Conservation (phyloP, 768 basidiomycete species). For the Russula ochroleuca region DNA sequence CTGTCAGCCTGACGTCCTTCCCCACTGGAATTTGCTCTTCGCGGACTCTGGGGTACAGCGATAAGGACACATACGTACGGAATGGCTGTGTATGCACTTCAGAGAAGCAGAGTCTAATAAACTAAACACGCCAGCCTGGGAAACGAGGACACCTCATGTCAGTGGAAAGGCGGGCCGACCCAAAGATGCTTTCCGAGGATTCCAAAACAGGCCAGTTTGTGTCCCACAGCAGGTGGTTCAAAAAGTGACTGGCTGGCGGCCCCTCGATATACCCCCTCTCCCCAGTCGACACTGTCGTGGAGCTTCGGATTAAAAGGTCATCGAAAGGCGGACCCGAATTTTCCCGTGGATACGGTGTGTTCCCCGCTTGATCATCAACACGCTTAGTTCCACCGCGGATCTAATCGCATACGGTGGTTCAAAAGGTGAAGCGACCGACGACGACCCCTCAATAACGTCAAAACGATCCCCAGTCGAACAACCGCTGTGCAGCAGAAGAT, state of each 20-base stretch:
- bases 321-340: neutral
- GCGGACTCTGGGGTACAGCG: neutral
- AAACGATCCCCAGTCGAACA: neutral
- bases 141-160: neutral
- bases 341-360: neutral
- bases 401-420: conserved; percentile 5
- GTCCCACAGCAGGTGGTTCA: conserved; percentile 18
- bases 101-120: neutral
- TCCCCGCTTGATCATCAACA: neutral
- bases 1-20: neutral
- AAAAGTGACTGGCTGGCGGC: neutral
- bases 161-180: neutral
- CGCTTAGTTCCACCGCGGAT: neutral
- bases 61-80: neutral
- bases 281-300: neutral
- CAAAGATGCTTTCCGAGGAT: neutral
- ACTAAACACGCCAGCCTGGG: too few species aligned
- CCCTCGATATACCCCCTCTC: neutral
- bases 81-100: too few species aligned
- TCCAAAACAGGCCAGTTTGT: conserved; percentile 22
- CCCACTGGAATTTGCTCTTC: neutral
- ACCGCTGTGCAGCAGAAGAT: neutral
- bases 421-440: conserved; percentile 10
- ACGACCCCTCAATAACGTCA: neutral
- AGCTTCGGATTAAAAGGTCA: neutral